These are phyloP conservation scores for Skeletonema menzelii DNA, from an alignment of 108 stramenopile genomes.

Conservation along the genomic window DNA sequence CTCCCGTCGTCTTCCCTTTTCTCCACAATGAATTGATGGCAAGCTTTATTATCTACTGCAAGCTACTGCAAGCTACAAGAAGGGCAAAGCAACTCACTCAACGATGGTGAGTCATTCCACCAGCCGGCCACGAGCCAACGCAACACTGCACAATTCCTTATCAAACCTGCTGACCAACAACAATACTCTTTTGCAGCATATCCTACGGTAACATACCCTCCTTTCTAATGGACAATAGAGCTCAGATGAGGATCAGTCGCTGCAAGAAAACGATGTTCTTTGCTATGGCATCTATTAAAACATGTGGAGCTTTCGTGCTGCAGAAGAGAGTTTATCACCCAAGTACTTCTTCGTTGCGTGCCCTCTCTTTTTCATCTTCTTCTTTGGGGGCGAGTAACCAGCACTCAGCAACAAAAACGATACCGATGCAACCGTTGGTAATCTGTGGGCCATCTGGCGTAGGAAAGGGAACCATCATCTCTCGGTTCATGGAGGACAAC, in stretches of 20 bases:
- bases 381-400: background rate
- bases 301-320: background rate
- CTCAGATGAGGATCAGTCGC: background rate
- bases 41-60: no score
- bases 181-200: no score
- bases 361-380: background rate
- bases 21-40: no score
- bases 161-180: no score
- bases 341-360: background rate
- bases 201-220: no score
- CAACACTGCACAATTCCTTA: no score
- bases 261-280: background rate
- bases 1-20: no score
- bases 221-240: background rate
- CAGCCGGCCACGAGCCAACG: no score
- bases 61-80: no score
- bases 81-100: no score
- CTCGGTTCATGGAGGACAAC: conserved; percentile 22
- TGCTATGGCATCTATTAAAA: background rate
- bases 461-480: conserved; percentile 67
- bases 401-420: background rate
- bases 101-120: no score
- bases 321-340: background rate
- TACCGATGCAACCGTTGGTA: conserved; percentile 30
- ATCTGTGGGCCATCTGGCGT: conserved; percentile 56